These are phyloP conservation scores for Aspergillus quadricinctus DNA, from an alignment of 2,329 filamentous ascomycete genomes.

Conservation along the genomic window DNA sequence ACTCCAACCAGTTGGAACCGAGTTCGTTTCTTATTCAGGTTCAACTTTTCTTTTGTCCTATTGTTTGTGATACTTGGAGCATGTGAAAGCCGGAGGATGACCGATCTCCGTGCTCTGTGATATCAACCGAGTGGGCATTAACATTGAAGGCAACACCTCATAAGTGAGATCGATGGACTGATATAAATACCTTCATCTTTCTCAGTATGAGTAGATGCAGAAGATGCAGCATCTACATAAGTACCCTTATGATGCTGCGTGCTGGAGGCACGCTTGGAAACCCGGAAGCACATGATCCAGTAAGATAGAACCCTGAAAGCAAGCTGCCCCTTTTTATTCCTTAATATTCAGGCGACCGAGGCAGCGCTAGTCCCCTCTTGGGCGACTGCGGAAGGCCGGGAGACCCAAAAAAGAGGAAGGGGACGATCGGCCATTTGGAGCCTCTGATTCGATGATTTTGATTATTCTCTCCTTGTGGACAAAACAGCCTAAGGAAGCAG, in stretches of 20 bases:
- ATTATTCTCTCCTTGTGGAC: slow-evolving; percentile 5
- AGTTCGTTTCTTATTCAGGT: background rate
- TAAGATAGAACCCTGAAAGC: background rate
- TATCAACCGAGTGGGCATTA: background rate
- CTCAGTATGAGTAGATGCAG: background rate
- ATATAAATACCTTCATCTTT: background rate
- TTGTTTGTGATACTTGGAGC: background rate
- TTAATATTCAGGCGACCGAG: slow-evolving; percentile 13
- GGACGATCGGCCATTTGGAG: slow-evolving; percentile 7
- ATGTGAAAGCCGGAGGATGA: background rate
- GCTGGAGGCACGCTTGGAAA: slow-evolving; percentile 3
- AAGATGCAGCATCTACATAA: background rate
- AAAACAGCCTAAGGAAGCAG: slow-evolving; percentile 1
- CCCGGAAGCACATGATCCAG: slow-evolving; percentile 13
- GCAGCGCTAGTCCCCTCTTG: slow-evolving; percentile 23
- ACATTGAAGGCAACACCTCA: background rate
- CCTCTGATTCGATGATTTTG: background rate
- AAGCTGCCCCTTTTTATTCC: slow-evolving; percentile 18
- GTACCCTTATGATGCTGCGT: background rate
- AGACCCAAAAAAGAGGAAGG: slow-evolving; percentile 10
- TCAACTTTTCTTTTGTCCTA: background rate
- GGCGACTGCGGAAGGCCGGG: slow-evolving; percentile 22
- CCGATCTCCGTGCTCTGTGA: background rate
- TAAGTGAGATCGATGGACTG: background rate
- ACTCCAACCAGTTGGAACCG: background rate